phyloP scores from a whole-genome alignment of 2,329 filamentous ascomycete species.

The Venturiaceae sp. region DNA sequence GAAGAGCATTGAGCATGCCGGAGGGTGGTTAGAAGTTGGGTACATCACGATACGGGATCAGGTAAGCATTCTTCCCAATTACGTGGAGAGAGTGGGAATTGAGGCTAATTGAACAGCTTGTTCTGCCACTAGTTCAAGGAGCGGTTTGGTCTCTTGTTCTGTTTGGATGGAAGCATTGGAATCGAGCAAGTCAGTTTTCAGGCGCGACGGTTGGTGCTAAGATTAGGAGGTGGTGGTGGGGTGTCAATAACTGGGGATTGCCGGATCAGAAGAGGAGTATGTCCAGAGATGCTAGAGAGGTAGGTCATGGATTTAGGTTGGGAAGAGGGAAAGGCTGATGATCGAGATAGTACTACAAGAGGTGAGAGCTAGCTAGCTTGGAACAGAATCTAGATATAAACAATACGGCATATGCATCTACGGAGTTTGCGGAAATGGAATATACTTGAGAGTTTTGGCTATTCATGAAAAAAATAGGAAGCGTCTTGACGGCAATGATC shows the following conservation, averaged over 20 bases:
- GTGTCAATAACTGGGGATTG: slow-evolving; percentile 81
- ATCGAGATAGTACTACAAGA: too few relatives aligned
- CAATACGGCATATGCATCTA: too few relatives aligned
- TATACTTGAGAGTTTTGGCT: too few relatives aligned
- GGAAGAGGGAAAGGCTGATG: too few relatives aligned
- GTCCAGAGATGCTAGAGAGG: slow-evolving; percentile 9
- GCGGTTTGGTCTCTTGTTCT: slow-evolving; percentile 79
- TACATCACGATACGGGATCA: slow-evolving; percentile 87
- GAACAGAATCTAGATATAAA: too few relatives aligned
- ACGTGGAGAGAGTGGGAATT: not conserved
- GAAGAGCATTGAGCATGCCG: slow-evolving; percentile 70
- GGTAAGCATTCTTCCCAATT: slow-evolving; percentile 33
- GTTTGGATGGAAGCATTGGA: slow-evolving; percentile 85
- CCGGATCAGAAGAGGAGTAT: slow-evolving; percentile 29
- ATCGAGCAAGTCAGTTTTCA: slow-evolving; percentile 64
- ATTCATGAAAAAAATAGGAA: too few relatives aligned
- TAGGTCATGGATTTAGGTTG: not conserved
- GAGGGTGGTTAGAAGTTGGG: slow-evolving; percentile 68
- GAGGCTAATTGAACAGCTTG: slow-evolving; percentile 38
- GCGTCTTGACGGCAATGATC: too few relatives aligned
- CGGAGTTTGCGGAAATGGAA: too few relatives aligned
- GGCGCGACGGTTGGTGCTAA: slow-evolving; percentile 69
- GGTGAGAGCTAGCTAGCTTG: too few relatives aligned
- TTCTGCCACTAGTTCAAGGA: slow-evolving; percentile 82
- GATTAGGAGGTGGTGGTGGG: slow-evolving; percentile 88